phyloP scores from a whole-genome alignment of 2,329 filamentous ascomycete species.

The Neopestalotiopsis rosae region DNA sequence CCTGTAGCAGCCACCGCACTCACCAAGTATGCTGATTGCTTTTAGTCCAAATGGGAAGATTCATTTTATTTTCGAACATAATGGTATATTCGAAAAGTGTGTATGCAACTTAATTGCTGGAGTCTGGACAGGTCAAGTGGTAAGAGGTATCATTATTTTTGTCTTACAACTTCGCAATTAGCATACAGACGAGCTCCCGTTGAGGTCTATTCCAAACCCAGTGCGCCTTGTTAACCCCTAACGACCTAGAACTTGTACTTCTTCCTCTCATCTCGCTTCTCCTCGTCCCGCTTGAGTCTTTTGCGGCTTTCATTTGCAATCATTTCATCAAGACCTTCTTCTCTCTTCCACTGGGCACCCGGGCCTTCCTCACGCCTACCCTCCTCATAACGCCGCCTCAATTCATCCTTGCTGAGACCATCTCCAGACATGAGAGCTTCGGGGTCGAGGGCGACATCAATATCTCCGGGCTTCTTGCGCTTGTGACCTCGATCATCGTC shows the following conservation, averaged over 20 bases:
- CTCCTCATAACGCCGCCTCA: slow-evolving; percentile 81
- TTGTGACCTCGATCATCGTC: slow-evolving; percentile 77
- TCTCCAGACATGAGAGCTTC: slow-evolving; percentile 78
- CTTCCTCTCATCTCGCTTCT: slow-evolving; percentile 71
- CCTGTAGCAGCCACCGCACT: too few relatives aligned
- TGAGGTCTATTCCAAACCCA: slow-evolving; percentile 2
- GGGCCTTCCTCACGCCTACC: slow-evolving; percentile 68
- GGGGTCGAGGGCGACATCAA: slow-evolving; percentile 90
- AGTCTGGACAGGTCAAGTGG: neutral
- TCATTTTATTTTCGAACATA: too few relatives aligned
- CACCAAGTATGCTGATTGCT: too few relatives aligned
- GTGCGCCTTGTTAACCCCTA: neutral
- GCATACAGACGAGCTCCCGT: neutral
- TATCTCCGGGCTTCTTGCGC: slow-evolving; percentile 94
- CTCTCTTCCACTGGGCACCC: slow-evolving; percentile 73
- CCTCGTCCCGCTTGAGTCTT: slow-evolving; percentile 85
- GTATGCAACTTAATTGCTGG: neutral
- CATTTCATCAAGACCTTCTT: slow-evolving; percentile 94
- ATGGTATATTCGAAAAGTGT: too few relatives aligned
- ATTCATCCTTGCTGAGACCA: slow-evolving; percentile 82
- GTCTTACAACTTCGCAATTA: neutral
- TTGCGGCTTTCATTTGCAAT: slow-evolving; percentile 93
- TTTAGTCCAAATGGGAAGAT: too few relatives aligned
- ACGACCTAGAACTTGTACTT: slow-evolving; percentile 53
- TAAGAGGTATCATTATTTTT: slow-evolving; percentile 13